Percentiles rank a stretch among this genome's conserved stretches.
Conservation (phyloP, 2,329 filamentous ascomycete genomes). For the Diaporthe australafricana region DNA sequence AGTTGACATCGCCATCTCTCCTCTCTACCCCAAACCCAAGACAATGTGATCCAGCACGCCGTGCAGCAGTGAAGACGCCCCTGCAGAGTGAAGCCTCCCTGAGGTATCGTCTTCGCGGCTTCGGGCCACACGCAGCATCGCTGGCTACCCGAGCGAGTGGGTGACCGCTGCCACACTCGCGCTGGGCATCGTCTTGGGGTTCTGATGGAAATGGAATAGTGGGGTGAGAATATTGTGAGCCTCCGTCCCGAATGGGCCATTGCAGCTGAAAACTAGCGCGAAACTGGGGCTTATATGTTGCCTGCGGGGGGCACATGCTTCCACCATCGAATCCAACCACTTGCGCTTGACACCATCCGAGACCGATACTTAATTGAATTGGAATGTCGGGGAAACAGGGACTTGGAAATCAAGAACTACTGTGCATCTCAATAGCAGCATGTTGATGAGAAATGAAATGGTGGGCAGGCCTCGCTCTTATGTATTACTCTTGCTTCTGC, state of each 20-base stretch:
- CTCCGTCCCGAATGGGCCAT: conserved; percentile 71
- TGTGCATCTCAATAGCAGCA: too few relatives aligned
- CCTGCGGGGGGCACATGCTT: rapidly evolving
- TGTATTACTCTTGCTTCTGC: not conserved
- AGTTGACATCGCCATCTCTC: conserved; percentile 68
- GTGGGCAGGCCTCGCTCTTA: not conserved
- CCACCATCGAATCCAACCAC: not conserved
- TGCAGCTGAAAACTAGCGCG: conserved; percentile 60
- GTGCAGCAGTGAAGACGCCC: conserved; percentile 77
- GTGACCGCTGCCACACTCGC: conserved; percentile 75
- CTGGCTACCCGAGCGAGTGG: conserved; percentile 76
- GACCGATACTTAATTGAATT: not conserved
- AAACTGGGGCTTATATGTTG: conserved; percentile 32
- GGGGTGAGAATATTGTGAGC: conserved; percentile 62
- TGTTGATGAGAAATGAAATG: not conserved
- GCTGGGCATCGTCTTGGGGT: conserved; percentile 71
- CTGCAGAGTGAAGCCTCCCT: conserved; percentile 81
- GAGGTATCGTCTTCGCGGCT: conserved; percentile 77
- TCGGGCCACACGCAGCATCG: conserved; percentile 72
- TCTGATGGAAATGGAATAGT: conserved; percentile 67
- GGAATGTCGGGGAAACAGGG: too few relatives aligned
- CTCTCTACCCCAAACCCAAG: conserved; percentile 67
- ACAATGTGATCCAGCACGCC: conserved; percentile 76
- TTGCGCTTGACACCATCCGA: too few relatives aligned
- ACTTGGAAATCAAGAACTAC: too few relatives aligned